Conservation (phyloP, 2,329 filamentous ascomycete species). For the Clonostachys rosea region DNA sequence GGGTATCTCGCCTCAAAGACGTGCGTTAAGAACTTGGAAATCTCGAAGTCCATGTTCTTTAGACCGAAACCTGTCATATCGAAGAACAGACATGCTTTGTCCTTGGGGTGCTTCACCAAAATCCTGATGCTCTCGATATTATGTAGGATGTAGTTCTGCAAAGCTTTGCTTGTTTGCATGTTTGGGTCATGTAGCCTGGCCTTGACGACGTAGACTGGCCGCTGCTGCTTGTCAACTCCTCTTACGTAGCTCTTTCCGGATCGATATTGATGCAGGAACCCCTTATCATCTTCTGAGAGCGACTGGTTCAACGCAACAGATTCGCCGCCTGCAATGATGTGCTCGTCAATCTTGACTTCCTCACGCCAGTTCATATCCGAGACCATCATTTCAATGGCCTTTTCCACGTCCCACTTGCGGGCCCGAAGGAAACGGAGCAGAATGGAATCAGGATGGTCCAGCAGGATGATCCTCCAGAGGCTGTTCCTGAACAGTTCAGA, state of each 20-base stretch:
- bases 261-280: slow-evolving; percentile 27
- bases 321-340: slow-evolving; percentile 25
- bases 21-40: slow-evolving; percentile 76
- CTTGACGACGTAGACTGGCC: slow-evolving; percentile 28
- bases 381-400: slow-evolving; percentile 31
- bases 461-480: slow-evolving; percentile 9
- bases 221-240: slow-evolving; percentile 23
- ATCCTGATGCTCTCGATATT: slow-evolving; percentile 27
- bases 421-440: slow-evolving; percentile 32
- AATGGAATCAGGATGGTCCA: slow-evolving; percentile 29
- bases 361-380: slow-evolving; percentile 29
- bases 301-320: slow-evolving; percentile 14
- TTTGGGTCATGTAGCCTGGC: slow-evolving; percentile 23
- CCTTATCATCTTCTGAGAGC: slow-evolving; percentile 15
- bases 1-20: slow-evolving; percentile 77
- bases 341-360: slow-evolving; percentile 21
- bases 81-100: slow-evolving; percentile 47
- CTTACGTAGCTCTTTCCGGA: slow-evolving; percentile 31
- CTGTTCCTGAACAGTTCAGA: slow-evolving; percentile 1
- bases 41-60: slow-evolving; percentile 72
- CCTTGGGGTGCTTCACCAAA: slow-evolving; percentile 11
- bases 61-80: slow-evolving; percentile 69
- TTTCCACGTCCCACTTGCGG: slow-evolving; percentile 31
- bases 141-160: slow-evolving; percentile 31
- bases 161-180: slow-evolving; percentile 20